Conservation (phyloP, 1,139 yeast genomes). For the Pichiaceae sp. region DNA sequence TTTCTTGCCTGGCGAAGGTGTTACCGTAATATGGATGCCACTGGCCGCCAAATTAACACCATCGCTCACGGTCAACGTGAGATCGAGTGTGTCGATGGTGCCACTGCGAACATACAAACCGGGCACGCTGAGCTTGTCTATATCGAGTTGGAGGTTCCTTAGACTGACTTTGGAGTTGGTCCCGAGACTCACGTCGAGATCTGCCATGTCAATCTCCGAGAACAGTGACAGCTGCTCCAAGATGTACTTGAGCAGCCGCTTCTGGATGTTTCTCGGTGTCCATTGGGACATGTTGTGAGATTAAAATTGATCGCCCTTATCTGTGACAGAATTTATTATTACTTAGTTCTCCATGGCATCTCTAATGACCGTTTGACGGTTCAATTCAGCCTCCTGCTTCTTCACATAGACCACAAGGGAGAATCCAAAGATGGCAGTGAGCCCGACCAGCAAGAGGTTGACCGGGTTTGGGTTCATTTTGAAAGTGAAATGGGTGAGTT, state of each 20-base stretch:
- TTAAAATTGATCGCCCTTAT: background rate
- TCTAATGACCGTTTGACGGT: conserved; percentile 45
- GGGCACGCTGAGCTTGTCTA: conserved; percentile 64
- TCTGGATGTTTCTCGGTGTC: conserved; percentile 80
- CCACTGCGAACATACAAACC: conserved; percentile 64
- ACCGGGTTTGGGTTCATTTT: conserved; percentile 74
- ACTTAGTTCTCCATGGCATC: conserved; percentile 37
- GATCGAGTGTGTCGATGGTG: conserved; percentile 42
- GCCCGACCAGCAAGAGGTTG: conserved; percentile 43
- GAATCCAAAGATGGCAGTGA: conserved; percentile 49
- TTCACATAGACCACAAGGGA: conserved; percentile 45
- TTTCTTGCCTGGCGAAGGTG: conserved; percentile 23
- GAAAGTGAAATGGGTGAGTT: conserved; percentile 57
- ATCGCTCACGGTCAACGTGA: conserved; percentile 46
- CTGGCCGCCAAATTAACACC: conserved; percentile 59
- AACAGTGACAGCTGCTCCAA: conserved; percentile 77
- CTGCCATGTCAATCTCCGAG: conserved; percentile 73
- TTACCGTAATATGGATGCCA: conserved; percentile 49
- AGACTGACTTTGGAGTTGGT: conserved; percentile 46
- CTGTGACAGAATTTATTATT: background rate
- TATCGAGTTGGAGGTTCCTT: conserved; percentile 60
- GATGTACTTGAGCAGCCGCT: conserved; percentile 68
- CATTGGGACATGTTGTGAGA: conserved; percentile 47
- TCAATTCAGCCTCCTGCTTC: conserved; percentile 31
- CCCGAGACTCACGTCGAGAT: conserved; percentile 71